Evolutionary conservation across 352 stramenopile species (phyloP), one percentile per base, ranked within the genome.

Genomic region (Pythium scleroteichum): DNA sequence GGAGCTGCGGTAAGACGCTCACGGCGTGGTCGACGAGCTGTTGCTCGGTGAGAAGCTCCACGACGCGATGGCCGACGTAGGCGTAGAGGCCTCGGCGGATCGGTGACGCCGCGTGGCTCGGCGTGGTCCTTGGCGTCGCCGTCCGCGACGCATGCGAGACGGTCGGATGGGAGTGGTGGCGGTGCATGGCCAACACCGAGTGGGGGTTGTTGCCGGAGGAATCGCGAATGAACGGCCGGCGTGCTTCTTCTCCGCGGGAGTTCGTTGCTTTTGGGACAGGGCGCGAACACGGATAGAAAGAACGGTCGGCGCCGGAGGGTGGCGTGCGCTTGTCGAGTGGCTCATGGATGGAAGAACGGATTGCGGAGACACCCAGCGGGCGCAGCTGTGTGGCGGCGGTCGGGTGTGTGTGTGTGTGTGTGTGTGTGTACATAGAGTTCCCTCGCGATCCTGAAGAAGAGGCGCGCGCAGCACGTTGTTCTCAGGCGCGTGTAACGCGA

Each of bases 1-100:
- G 60, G n/a, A 76, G 50, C 38, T 72, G 61, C 26, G 69, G 65
- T 24, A 76, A 42, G 23, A 73, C 69, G 41, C 64, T 58, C 24
- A 63, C 42, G 19, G 53, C 65, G 55, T 68, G 57, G 39, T 71
- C 57, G 26, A 64, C 64, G 42, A 76, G 62, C 56, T 73, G 52
- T 19, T 58, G 53, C 33, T 76, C 69, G 14, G 60, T 64, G 19
- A 76, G 44, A 8, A 73, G 57, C 50, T 76, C 64, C 19, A 66
- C 64, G 20, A 73, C 64, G 9, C 33, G 41, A 39, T 59, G 59
- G 38, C 51, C 62, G 13, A 70, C 62, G 51, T 70, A 70, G 22
- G 62, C 62, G 44, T 58, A 64, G 19, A 70, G 56, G 3, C 62
- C 62, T 10, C 47, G 52, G 33, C 41, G 62, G 10, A 22, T 12